Evolutionary conservation across 768 basidiomycete genomes (phyloP).

Genomic region (Glaciozyma martinii): DNA sequence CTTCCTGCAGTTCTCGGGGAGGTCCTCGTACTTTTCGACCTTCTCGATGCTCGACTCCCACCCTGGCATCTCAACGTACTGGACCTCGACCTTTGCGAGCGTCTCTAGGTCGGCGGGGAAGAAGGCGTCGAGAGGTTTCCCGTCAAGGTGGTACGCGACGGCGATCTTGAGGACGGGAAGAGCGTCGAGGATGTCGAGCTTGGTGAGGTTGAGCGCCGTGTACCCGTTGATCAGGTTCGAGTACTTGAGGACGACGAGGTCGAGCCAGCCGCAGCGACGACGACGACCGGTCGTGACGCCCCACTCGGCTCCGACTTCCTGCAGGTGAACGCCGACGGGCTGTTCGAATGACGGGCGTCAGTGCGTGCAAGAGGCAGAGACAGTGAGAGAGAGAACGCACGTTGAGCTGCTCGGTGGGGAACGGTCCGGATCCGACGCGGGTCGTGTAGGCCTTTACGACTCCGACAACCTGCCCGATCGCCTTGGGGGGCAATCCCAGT

Average conservation of each 20-base stretch:
- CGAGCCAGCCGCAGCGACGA: slow-evolving; percentile 93
- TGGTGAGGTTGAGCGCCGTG: slow-evolving; percentile 84
- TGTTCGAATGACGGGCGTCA: slow-evolving; percentile 36
- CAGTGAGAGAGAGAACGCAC: slow-evolving; percentile 44
- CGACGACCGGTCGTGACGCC: slow-evolving; percentile 88
- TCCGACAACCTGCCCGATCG: slow-evolving; percentile 76
- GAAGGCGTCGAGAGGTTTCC: slow-evolving; percentile 69
- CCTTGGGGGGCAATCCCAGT: slow-evolving; percentile 86
- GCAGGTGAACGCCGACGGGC: slow-evolving; percentile 75
- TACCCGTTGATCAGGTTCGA: slow-evolving; percentile 94
- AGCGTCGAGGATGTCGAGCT: slow-evolving; percentile 82
- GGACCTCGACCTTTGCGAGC: slow-evolving; percentile 68
- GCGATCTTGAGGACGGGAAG: slow-evolving; percentile 81
- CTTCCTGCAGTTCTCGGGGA: slow-evolving; percentile 74
- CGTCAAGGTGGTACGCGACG: slow-evolving; percentile 67
- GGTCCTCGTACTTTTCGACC: slow-evolving; percentile 54
- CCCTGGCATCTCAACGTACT: slow-evolving; percentile 80
- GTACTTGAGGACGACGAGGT: slow-evolving; percentile 87
- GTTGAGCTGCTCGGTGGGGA: slow-evolving; percentile 91
- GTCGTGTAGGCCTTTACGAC: slow-evolving; percentile 99
- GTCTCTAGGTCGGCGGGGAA: slow-evolving; percentile 70
- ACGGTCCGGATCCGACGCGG: slow-evolving; percentile 94
- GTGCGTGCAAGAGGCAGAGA: neutral
- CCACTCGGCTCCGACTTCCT: slow-evolving; percentile 86
- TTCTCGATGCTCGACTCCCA: slow-evolving; percentile 74